phyloP scores from a whole-genome alignment of 1,284 basidiomycete genomes.

The Bothia castanella region DNA sequence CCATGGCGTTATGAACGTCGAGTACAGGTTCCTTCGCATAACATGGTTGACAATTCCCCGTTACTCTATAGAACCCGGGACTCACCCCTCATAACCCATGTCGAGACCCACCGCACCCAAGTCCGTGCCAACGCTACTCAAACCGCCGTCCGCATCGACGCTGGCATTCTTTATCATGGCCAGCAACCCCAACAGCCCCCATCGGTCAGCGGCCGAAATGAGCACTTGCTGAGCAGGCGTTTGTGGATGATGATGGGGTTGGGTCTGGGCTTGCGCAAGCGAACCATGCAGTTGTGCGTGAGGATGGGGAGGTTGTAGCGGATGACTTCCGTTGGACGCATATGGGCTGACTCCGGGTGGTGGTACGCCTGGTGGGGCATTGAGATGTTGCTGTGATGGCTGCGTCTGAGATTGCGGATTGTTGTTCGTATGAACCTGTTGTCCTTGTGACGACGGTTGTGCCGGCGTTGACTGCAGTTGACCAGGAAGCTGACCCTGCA shows the following conservation, averaged over 20 bases:
- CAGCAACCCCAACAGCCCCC: slow-evolving; percentile 87
- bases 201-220: slow-evolving; percentile 91
- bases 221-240: slow-evolving; percentile 95
- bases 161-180: slow-evolving; percentile 86
- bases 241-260: slow-evolving; percentile 56
- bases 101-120: slow-evolving; percentile 91
- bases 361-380: slow-evolving; percentile 54
- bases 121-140: slow-evolving; percentile 90
- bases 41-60: slow-evolving; percentile 21
- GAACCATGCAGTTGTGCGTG: slow-evolving; percentile 32
- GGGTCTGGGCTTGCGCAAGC: slow-evolving; percentile 27
- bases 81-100: slow-evolving; percentile 80
- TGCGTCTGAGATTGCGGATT: slow-evolving; percentile 27
- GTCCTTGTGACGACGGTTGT: slow-evolving; percentile 38
- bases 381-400: slow-evolving; percentile 38
- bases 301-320: slow-evolving; percentile 33
- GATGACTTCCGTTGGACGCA: slow-evolving; percentile 43
- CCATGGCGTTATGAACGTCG: slow-evolving; percentile 97
- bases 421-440: slow-evolving; percentile 34
- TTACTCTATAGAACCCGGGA: slow-evolving; percentile 28
- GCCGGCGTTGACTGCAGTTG: slow-evolving; percentile 24
- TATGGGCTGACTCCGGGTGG: slow-evolving; percentile 39
- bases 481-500: slow-evolving; percentile 32
- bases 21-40: slow-evolving; percentile 68
- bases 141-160: slow-evolving; percentile 76